Evolutionary conservation across 2,329 filamentous ascomycete genomes (phyloP).

Genomic region (Botryosphaeria dothidea): DNA sequence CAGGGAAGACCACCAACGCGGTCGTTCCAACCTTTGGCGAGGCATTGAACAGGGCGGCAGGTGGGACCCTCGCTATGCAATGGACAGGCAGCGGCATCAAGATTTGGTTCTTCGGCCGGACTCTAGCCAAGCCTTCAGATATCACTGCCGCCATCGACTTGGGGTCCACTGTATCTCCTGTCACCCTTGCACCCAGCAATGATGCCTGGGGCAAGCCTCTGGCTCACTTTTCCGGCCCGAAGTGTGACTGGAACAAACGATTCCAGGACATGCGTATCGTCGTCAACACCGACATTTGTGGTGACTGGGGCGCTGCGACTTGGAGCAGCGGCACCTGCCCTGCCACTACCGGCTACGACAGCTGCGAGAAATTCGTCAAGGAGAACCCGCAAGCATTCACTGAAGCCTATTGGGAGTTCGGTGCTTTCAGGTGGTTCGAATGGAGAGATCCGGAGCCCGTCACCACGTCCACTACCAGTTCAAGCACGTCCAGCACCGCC

Average conservation of each 20-base stretch:
- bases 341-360: slow-evolving; percentile 49
- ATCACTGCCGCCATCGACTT: slow-evolving; percentile 25
- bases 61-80: slow-evolving; percentile 44
- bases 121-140: background rate
- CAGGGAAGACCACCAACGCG: background rate
- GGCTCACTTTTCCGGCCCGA: slow-evolving; percentile 40
- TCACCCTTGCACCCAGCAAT: slow-evolving; percentile 22
- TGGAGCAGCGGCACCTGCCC: slow-evolving; percentile 50
- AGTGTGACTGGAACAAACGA: slow-evolving; percentile 47
- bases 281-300: slow-evolving; percentile 55
- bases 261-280: slow-evolving; percentile 38
- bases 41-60: slow-evolving; percentile 34
- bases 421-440: slow-evolving; percentile 22
- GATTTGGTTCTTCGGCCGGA: slow-evolving; percentile 40
- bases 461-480: background rate
- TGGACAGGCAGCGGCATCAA: slow-evolving; percentile 40
- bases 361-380: slow-evolving; percentile 34
- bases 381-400: slow-evolving; percentile 32
- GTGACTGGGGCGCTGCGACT: slow-evolving; percentile 54
- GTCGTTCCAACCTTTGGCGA: slow-evolving; percentile 36
- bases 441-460: background rate
- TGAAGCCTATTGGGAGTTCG: slow-evolving; percentile 39
- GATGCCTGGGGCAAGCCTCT: slow-evolving; percentile 30
- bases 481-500: background rate
- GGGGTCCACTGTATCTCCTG: background rate